Base-by-base conservation (phyloP, 176 grass and related monocot genomes). In the Tillandsia fasciculata region DNA sequence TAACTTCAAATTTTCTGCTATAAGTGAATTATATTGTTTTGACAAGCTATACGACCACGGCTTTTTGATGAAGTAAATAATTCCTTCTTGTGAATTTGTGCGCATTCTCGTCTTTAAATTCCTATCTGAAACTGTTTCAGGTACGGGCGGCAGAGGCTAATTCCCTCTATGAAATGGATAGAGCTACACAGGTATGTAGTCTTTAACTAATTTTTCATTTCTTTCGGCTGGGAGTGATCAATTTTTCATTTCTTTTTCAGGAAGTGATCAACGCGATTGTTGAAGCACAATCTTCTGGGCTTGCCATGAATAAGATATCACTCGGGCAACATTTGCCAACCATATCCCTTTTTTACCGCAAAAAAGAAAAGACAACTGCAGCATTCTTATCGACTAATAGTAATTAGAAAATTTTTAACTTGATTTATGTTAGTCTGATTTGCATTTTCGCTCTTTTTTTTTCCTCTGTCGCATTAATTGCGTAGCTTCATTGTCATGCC, bases 151-250 rank as follows among this genome's bases (percentile, higher is more conserved):
- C 78, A 61, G 88, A 96, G 75, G 66, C 78, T 52, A 96, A 96
- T 83, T 88, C 88, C 22, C 83, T 96, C 2, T 96, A 96, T 33
- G 92, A 87, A 74, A 89, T 96, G 88, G 86, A 96, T 77, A 91
- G 80, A 69, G 92, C 88, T 70, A 96, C 92, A 73, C 88, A 96
- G 88, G 88, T 91, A 66, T 42, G 14, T 66, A 42, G 33, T 42
- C 33, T 42, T 42, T 42, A 42, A 42, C 33, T 33, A 3, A 0
- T 33, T 29, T 11, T 53, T 75, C 53, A 53, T 26, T n/a, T n/a
- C 28, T 8, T 53, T 29, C 53, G 23, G 8, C 2, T 26, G 53
- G 12, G 53, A 27, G 28, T 9, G 9, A 53, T 70, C 63, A 47
- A 71, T 49, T 73, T 51, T 68, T 65, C 76, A 1, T 2, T 56